These are phyloP conservation scores for Metschnikowia gelsemii DNA, from an alignment of 805 yeast species.

Conservation along the genomic window DNA sequence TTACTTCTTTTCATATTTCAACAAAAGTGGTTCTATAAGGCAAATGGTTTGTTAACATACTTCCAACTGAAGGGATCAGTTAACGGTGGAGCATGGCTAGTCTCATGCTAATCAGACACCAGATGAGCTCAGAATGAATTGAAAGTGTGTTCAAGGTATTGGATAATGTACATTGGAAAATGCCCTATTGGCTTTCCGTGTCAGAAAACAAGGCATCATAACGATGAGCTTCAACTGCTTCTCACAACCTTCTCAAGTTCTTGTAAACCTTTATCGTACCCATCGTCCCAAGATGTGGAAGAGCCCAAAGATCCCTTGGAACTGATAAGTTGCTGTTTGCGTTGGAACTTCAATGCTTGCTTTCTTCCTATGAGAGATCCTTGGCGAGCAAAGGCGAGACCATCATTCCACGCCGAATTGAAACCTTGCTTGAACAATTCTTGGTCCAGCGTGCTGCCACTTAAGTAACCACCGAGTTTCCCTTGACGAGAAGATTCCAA, in stretches of 20 bases:
- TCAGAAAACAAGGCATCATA: too few species aligned
- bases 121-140: too few species aligned
- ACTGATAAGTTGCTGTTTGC: constrained; percentile 59
- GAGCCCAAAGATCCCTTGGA: constrained; percentile 54
- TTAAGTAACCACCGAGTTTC: constrained; percentile 27
- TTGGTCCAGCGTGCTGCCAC: constrained; percentile 61
- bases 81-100: too few species aligned
- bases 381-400: constrained; percentile 59
- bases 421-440: constrained; percentile 81
- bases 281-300: constrained; percentile 89
- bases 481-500: constrained; percentile 39
- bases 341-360: constrained; percentile 51
- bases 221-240: background rate
- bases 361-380: constrained; percentile 74
- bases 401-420: constrained; percentile 71
- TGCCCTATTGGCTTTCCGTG: too few species aligned
- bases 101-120: too few species aligned
- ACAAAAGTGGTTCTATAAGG: too few species aligned
- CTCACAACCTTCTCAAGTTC: constrained; percentile 28
- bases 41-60: too few species aligned
- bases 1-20: too few species aligned
- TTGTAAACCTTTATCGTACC: constrained; percentile 62
- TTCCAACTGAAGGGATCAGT: too few species aligned
- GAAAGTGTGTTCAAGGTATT: too few species aligned
- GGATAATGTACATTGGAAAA: too few species aligned